Evolutionary conservation across 805 yeast species (phyloP).

Genomic region (Pichia heedii): DNA sequence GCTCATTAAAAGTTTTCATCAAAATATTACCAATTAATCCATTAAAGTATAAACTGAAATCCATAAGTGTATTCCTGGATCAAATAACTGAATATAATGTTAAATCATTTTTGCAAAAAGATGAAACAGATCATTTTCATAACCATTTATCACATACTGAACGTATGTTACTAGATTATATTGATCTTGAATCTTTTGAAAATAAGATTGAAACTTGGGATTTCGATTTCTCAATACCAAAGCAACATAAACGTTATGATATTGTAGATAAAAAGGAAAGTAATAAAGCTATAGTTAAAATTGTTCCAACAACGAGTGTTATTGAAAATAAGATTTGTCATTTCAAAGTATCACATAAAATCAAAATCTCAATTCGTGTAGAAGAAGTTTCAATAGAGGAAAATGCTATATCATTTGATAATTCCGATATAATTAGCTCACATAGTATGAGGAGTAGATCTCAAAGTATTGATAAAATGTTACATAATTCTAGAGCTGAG

Average conservation of each 20-base stretch:
- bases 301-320: constrained; percentile 16
- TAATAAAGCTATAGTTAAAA: constrained; percentile 6
- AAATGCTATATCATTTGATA: neutral
- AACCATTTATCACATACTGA: constrained; percentile 10
- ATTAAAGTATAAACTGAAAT: constrained; percentile 14
- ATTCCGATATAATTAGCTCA: constrained; percentile 8
- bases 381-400: constrained; percentile 4
- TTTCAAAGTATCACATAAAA: constrained; percentile 18
- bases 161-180: constrained; percentile 11
- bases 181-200: neutral
- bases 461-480: constrained; percentile 7
- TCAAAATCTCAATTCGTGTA: constrained; percentile 9
- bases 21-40: constrained; percentile 20
- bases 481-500: constrained; percentile 5
- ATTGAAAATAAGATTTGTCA: constrained; percentile 10
- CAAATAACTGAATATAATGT: constrained; percentile 18
- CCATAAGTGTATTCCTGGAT: constrained; percentile 15
- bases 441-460: constrained; percentile 7
- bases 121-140: constrained; percentile 1
- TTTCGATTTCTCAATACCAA: constrained; percentile 5
- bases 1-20: constrained; percentile 10
- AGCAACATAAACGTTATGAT: constrained; percentile 5
- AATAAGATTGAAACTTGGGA: constrained; percentile 6
- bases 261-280: neutral
- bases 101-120: neutral